Evolutionary conservation across 176 grass and related monocot genomes (phyloP), one percentile per base, ranked within the genome.

Genomic region (Triticum monococcum): DNA sequence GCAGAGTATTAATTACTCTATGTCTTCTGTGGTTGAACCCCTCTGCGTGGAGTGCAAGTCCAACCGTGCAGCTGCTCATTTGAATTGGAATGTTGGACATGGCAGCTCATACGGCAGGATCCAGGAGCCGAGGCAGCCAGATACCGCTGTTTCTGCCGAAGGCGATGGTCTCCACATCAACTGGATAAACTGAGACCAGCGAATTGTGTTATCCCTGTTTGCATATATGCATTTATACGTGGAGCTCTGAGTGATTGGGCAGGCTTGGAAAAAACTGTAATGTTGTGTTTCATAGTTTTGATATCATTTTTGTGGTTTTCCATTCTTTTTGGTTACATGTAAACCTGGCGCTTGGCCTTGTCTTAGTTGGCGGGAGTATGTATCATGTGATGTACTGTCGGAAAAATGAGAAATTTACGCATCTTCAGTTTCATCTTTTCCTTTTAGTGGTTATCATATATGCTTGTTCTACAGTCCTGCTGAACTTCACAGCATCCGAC

Each of bases 221-320:
- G 18, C 36, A 36, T 20, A 76, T 61, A 50, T 86, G 75, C 69
- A 62, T 86, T 76, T 70, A 81, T 74, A 59, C 32, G 32, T 18
- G 25, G 72, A 31, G 74, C 5, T 12, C 28, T 22, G 38, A 75
- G 40, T 2, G 25, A 50, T 28, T 37, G 30, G 61, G 61, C 41
- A 66, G 59, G 75, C 38, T 84, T 20, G 7, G 60, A 30, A 54
- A 52, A 82, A 88, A 54, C 59, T 85, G 64, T 81, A 65, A 57
- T 88, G 22, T 65, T 82, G 70, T 82, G 71, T 78, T 57, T 30
- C 78, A 78, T 82, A 82, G 90, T 82, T 78, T 85, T 72, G 31
- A 33, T 81, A 59, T 56, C 13, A 7, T 66, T 78, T 72, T 79
- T 64, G 5, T 46, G 30, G 50, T 64, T 31, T 30, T 60, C 61